Conservation (phyloP, 208 protist genomes). For the Lotmaria passim region DNA sequence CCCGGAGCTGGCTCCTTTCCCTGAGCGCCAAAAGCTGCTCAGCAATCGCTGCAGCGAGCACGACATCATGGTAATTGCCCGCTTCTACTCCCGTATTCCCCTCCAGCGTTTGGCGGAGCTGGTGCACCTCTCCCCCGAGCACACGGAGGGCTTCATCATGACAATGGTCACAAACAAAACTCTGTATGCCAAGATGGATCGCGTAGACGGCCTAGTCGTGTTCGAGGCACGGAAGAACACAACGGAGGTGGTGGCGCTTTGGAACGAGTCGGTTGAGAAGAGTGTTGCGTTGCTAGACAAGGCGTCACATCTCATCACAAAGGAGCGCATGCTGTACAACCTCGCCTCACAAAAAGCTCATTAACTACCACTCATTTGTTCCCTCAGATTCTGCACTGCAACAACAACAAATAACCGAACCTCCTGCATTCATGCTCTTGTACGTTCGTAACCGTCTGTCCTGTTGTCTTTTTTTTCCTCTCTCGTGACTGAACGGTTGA, state of each 20-base stretch:
- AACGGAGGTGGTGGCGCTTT: constrained; percentile 88
- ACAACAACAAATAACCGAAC: too few relatives aligned
- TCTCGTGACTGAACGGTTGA: too few relatives aligned
- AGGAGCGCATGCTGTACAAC: constrained; percentile 93
- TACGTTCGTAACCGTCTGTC: too few relatives aligned
- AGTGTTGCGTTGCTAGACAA: constrained; percentile 92
- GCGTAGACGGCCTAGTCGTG: constrained; percentile 90
- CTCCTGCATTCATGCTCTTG: too few relatives aligned
- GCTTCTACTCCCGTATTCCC: constrained; percentile 95
- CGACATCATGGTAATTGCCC: constrained; percentile 94
- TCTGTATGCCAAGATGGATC: constrained; percentile 95
- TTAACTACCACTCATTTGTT: background rate
- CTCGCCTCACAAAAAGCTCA: constrained; percentile 36
- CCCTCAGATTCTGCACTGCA: background rate
- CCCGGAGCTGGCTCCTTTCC: constrained; percentile 61
- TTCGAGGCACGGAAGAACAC: constrained; percentile 92
- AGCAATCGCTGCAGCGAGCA: constrained; percentile 95
- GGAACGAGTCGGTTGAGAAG: constrained; percentile 86
- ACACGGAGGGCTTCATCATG: constrained; percentile 94
- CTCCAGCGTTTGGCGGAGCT: constrained; percentile 89
- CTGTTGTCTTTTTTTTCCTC: too few relatives aligned
- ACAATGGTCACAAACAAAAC: constrained; percentile 90
- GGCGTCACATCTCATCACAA: constrained; percentile 94
- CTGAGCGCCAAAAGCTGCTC: constrained; percentile 76
- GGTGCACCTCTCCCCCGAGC: constrained; percentile 84